Base-by-base conservation (phyloP, 1,284 basidiomycete species). In the Xerocomus nothofagi region DNA sequence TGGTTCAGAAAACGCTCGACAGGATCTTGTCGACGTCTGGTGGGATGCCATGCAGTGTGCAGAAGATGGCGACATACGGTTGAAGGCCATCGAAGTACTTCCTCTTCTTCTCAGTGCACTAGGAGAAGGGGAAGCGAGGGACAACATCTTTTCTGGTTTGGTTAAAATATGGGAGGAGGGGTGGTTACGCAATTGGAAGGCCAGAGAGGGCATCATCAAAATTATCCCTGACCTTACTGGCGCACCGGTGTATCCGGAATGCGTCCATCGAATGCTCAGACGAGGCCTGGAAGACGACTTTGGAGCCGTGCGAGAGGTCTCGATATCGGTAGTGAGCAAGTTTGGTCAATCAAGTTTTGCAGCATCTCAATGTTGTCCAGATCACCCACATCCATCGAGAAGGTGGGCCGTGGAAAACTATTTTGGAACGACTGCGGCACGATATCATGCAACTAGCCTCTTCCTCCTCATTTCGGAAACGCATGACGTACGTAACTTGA, bases 251-350 rank as follows among this genome's bases (percentile, higher is more conserved):
- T 26, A 62, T 59, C 43, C 62, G 66, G 50, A 64, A 54, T 39
- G 55, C 68, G 27, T 67, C 73, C 44, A 67, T 63, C 46, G 60
- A 65, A 44, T 72, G 90, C 73, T 93, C 59, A 72, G 76, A 54
- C 74, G 75, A 47, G 89, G 86, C 1, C 72, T 98, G 32, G 78
- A 84, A 52, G 95, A 98, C 64, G 72, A 75, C 15, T 90, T 93
- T 50, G 88, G 91, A 29, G 86, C 89, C 24, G 91, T 98, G 6
- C 76, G 95, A 45, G 88, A 92, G 58, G 83, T 84, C 18, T 91
- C 87, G 3, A 79, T 92, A 20, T 79, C 53, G 37, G 58, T 49
- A 53, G 60, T 67, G 39, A 67, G 62, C 32, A 50, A 23, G 10
- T 27, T 40, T 51, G n/a, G 17, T 42, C 24, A 29, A 38, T 38